Conservation (phyloP, 148 eudicot species). For the Talinum fruticosum region DNA sequence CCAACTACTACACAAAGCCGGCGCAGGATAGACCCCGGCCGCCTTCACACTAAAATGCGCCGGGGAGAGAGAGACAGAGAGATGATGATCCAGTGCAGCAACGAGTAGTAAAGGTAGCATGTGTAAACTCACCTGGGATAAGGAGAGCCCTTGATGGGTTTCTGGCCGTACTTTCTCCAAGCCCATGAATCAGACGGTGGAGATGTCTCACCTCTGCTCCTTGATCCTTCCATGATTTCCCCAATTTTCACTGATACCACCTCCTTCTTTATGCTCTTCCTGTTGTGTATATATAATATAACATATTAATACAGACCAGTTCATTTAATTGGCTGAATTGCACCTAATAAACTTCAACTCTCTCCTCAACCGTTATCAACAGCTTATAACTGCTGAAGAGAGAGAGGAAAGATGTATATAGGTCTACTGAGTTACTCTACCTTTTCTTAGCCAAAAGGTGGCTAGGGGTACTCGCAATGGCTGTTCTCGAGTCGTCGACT, state of each 20-base stretch:
- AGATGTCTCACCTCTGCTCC: constrained; percentile 47
- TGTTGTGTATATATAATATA: too few relatives aligned
- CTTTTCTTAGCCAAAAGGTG: constrained; percentile 54
- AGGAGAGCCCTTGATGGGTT: constrained; percentile 73
- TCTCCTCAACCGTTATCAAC: too few relatives aligned
- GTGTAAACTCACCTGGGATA: constrained; percentile 48
- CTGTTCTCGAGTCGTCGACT: constrained; percentile 40
- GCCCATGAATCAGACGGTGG: constrained; percentile 82
- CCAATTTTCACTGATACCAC: constrained; percentile 49
- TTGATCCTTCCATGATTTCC: constrained; percentile 45
- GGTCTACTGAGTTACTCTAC: constrained; percentile 27
- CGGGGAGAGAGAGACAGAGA: background rate
- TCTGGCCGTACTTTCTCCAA: constrained; percentile 77
- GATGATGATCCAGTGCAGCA: background rate
- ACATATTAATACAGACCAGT: background rate
- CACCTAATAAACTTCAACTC: background rate
- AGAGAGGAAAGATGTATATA: background rate
- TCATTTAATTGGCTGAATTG: background rate
- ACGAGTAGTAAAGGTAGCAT: background rate
- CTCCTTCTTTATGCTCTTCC: constrained; percentile 44
- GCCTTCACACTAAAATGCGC: constrained; percentile 24
- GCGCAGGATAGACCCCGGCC: constrained; percentile 24
- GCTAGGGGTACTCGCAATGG: constrained; percentile 35
- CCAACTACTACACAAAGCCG: constrained; percentile 22
- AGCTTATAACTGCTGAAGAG: too few relatives aligned